Base-by-base conservation (phyloP, 371 early-diverging fungal species). In the Mucor irregularis region DNA sequence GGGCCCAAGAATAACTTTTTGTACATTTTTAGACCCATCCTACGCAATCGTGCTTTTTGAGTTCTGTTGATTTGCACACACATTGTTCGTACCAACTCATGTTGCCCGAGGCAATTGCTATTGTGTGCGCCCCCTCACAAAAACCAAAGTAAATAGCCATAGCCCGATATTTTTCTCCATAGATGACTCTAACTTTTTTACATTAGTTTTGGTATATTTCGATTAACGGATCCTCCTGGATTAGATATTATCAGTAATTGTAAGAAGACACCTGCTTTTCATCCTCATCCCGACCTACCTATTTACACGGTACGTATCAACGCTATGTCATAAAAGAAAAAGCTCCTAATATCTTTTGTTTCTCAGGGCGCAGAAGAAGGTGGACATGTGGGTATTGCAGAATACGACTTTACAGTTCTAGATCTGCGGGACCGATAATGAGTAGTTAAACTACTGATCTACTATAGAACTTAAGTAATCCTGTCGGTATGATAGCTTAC, bases 81-180 rank as follows among this genome's bases (percentile, higher is more conserved):
- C 96, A 96, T 54, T 92, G 87, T 53, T 88, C 93, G 1, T 96
- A 93, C 69, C 96, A 96, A 71, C 67, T 93, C 33, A 91, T 93
- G 89, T 74, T 96, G 1, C 94, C 95, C 9, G 96, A 96, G 61
- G 95, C 96, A 22, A 90, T 96, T 44, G 96, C 96, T 10, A 92
- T 96, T 56, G 96, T 96, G 4, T 88, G 93, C 53, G 78, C 95
- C 2, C 96, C 96, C 1, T 80, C 75, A 34, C 78, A 90, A 47
- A 71, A 70, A 2, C 92, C 90, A 56, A 80, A 78, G 85, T 87
- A 84, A 52, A 66, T 17, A n/a, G n/a, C n/a, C n/a, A 3, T 10
- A 29, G 5, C 3, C 8, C 2, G 25, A 13, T 28, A 17, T 17
- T 38, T 29, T 9, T 30, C 0, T 21, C n/a, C 2, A 56, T 21